These are phyloP conservation scores for Cichorium intybus DNA, from an alignment of 140 eudicot species.

Conservation along the genomic window DNA sequence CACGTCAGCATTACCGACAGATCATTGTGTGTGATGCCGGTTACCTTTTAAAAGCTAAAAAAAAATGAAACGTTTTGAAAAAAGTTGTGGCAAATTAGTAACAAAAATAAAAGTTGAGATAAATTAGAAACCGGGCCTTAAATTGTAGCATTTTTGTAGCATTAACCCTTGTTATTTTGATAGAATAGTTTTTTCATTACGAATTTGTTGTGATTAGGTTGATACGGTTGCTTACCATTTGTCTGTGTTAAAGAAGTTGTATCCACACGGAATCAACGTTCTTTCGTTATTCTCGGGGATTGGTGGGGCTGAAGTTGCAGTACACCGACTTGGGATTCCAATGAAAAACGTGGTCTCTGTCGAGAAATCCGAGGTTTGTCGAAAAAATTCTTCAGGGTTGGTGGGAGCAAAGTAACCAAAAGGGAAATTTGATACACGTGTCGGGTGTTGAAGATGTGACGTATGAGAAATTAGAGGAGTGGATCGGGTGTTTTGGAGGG, in stretches of 20 bases:
- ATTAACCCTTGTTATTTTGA: too few relatives aligned
- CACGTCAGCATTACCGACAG: too few relatives aligned
- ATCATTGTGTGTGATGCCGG: too few relatives aligned
- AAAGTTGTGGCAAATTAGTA: too few relatives aligned
- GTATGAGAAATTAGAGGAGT: slow-evolving; percentile 8
- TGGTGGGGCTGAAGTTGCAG: slow-evolving; percentile 86
- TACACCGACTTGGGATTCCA: slow-evolving; percentile 59
- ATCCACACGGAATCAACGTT: slow-evolving; percentile 57
- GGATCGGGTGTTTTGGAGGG: slow-evolving; percentile 37
- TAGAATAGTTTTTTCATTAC: too few relatives aligned
- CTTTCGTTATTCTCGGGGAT: slow-evolving; percentile 83
- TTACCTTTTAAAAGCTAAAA: too few relatives aligned
- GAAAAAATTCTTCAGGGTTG: slow-evolving; percentile 45
- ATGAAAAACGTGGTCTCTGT: slow-evolving; percentile 72
- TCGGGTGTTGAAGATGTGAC: slow-evolving; percentile 37
- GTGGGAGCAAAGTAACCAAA: slow-evolving; percentile 80
- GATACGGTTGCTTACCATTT: slow-evolving; percentile 87
- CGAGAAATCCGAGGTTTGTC: slow-evolving; percentile 49
- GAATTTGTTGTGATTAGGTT: too few relatives aligned
- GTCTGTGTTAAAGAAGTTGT: slow-evolving; percentile 55
- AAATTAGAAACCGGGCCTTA: too few relatives aligned
- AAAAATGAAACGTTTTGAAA: too few relatives aligned
- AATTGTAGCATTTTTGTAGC: too few relatives aligned
- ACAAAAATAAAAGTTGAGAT: too few relatives aligned
- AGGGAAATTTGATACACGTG: slow-evolving; percentile 44